Evolutionary conservation across 2,329 filamentous ascomycete species (phyloP), one percentile per base, ranked within the genome.

Genomic region (Fusarium napiforme): DNA sequence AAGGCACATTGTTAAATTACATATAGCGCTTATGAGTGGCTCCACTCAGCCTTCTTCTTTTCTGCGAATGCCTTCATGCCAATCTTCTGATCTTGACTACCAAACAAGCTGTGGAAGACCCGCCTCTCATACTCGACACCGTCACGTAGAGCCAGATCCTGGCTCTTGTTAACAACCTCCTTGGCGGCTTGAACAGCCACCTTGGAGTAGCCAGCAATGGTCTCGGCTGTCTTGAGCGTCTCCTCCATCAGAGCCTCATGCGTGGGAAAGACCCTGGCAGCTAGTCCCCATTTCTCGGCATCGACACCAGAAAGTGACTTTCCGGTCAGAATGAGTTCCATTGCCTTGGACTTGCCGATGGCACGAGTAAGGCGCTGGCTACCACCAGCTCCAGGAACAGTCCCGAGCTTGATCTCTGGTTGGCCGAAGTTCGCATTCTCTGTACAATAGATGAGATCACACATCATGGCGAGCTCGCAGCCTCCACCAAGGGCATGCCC

Each of bases 121-220:
- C 95, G 90, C 80, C 96, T 89, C 88, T 99, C 96, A 84, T 91
- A 98, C 85, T 99, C 96, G 4, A 99, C 93, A 19, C 96, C 96
- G 79, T 98, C 96, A 76, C 93, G 87, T 67, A 99, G 85, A 7
- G 92, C 87, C 76, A 97, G 84, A 78, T 99, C 96, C 87, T 98
- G 95, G 83, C 95, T 97, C 91, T 98, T 98, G 82, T 98, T 97
- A 63, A 99, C 96, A n/a, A 96, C 96, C 87, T 99, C 96, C 88
- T 99, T 99, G 64, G 90, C 92, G 16, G 93, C 96, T 84, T 94
- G 91, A 66, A 97, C 90, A 4, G 96, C 93, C n/a, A 99, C 92
- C 80, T 88, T 90, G 59, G 93, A 95, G 83, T 96, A 94, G 2
- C 93, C 85, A 1, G 96, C 95, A 84, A 99, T 98, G 59, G 90